Percentiles rank a stretch among this genome's conserved stretches.
Evolutionary conservation across 768 basidiomycete species (phyloP).

Genomic region (Mrakia gelida): DNA sequence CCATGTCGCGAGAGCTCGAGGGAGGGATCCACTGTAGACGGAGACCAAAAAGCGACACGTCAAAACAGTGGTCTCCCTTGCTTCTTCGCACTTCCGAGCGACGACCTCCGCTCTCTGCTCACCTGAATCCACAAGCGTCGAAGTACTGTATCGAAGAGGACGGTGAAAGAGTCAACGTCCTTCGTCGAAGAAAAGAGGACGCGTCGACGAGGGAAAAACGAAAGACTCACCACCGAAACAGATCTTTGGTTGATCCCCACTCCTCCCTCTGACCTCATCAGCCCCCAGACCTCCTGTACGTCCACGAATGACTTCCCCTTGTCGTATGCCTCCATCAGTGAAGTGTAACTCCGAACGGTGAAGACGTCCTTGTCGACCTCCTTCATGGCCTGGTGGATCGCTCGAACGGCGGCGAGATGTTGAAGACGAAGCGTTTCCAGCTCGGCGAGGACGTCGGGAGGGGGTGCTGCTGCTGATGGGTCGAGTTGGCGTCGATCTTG

Average conservation of each 20-base stretch:
- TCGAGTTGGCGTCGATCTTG: not conserved
- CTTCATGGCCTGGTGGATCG: not conserved
- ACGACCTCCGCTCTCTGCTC: not conserved
- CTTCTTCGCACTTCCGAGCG: not conserved
- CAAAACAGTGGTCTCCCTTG: not conserved
- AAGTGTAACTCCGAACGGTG: not conserved
- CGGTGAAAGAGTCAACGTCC: no score
- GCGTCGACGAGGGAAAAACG: not conserved
- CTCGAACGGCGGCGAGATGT: not conserved
- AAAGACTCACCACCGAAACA: not conserved
- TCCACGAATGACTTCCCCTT: not conserved
- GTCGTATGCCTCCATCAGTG: not conserved
- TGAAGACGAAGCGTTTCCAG: not conserved
- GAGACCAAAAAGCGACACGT: not conserved
- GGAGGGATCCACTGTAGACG: not conserved
- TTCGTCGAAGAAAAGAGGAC: not conserved
- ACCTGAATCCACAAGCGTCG: constrained; percentile 1
- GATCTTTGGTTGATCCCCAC: not conserved
- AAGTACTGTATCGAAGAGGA: not conserved
- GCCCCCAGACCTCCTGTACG: not conserved
- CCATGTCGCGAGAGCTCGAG: not conserved
- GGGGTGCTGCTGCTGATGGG: not conserved
- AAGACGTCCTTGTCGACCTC: not conserved
- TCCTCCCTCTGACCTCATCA: not conserved
- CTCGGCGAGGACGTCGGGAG: not conserved